Conservation (phyloP, 495 filamentous ascomycete genomes). For the Glarea lozoyensis region DNA sequence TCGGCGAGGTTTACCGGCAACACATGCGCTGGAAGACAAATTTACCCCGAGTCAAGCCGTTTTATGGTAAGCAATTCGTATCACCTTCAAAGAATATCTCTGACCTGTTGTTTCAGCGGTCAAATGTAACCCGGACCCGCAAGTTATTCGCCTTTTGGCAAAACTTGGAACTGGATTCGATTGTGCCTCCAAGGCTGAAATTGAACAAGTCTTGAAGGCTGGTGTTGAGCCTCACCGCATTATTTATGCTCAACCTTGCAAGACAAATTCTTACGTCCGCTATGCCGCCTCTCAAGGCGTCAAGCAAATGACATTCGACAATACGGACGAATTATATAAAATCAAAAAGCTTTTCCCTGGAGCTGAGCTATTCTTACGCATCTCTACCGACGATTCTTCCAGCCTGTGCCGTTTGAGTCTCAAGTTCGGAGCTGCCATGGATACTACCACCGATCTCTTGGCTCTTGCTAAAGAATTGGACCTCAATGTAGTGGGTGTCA, state of each 20-base stretch:
- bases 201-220: conserved; percentile 77
- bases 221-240: conserved; percentile 87
- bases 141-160: conserved; percentile 79
- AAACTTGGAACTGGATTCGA: conserved; percentile 91
- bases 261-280: conserved; percentile 94
- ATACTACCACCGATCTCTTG: conserved; percentile 67
- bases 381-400: conserved; percentile 91
- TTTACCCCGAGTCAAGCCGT: conserved; percentile 84
- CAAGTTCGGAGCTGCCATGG: conserved; percentile 91
- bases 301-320: conserved; percentile 99
- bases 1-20: conserved; percentile 98
- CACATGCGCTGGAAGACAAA: conserved; percentile 97
- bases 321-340: conserved; percentile 95
- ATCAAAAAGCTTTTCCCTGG: conserved; percentile 83
- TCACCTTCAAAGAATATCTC: neutral
- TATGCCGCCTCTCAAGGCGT: conserved; percentile 76
- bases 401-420: conserved; percentile 89
- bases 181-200: conserved; percentile 95
- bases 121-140: conserved; percentile 94
- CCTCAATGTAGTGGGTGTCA: conserved; percentile 93
- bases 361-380: conserved; percentile 86
- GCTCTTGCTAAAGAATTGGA: conserved; percentile 75
- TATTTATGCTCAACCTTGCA: conserved; percentile 98
- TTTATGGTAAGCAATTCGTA: conserved; percentile 68
- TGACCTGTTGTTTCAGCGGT: conserved; percentile 58